Percentiles rank a stretch among this genome's conserved stretches.
These are phyloP conservation scores for Cryptomeria japonica DNA, from an alignment of 75 land plant genomes.

Conservation along the genomic window DNA sequence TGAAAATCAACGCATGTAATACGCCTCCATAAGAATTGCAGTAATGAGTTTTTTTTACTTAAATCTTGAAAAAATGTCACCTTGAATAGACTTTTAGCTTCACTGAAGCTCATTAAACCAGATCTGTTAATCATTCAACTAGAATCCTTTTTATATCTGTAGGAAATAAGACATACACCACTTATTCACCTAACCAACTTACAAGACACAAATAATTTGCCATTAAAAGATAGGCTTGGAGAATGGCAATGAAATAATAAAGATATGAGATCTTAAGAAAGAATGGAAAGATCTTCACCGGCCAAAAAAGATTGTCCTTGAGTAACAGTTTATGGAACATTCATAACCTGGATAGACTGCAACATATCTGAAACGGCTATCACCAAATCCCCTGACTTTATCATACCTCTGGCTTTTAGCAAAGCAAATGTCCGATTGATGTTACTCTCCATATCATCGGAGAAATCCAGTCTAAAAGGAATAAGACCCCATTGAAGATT, in stretches of 20 bases:
- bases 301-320: background rate
- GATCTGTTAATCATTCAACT: background rate
- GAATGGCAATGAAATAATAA: background rate
- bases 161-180: background rate
- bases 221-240: background rate
- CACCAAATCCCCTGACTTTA: conserved; percentile 56
- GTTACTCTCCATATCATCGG: conserved; percentile 70
- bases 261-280: background rate
- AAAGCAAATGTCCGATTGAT: conserved; percentile 46
- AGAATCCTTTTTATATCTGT: background rate
- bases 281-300: background rate
- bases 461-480: conserved; percentile 55
- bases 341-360: conserved; percentile 62
- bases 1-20: background rate
- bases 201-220: background rate
- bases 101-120: background rate
- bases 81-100: background rate
- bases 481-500: conserved; percentile 80
- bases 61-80: background rate
- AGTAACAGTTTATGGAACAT: conserved; percentile 7
- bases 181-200: background rate
- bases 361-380: conserved; percentile 66
- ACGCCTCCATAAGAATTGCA: background rate
- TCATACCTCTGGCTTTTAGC: conserved; percentile 54
- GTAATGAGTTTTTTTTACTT: background rate